Conservation (phyloP, 495 filamentous ascomycete genomes). For the Penicillium samsonianum region DNA sequence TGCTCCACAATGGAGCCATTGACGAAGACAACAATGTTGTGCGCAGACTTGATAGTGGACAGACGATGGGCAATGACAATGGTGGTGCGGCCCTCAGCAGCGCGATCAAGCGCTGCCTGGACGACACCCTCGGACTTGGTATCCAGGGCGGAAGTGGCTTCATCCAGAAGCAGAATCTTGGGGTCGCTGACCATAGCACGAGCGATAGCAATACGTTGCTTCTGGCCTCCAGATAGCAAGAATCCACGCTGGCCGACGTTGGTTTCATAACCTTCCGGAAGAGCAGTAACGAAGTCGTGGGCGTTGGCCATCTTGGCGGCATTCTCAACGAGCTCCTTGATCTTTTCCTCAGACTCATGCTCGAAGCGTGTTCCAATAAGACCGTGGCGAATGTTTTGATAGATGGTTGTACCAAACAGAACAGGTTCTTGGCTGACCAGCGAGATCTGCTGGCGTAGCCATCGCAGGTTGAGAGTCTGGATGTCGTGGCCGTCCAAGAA, state of each 20-base stretch:
- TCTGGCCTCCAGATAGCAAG: slow-evolving; percentile 89
- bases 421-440: slow-evolving; percentile 79
- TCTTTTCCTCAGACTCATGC: slow-evolving; percentile 61
- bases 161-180: slow-evolving; percentile 92
- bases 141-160: slow-evolving; percentile 93
- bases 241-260: slow-evolving; percentile 95
- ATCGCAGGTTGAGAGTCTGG: slow-evolving; percentile 77
- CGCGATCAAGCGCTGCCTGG: slow-evolving; percentile 86
- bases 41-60: slow-evolving; percentile 88
- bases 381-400: slow-evolving; percentile 81
- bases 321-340: slow-evolving; percentile 68
- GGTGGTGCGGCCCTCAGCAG: slow-evolving; percentile 87
- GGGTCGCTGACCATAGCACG: slow-evolving; percentile 91
- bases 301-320: slow-evolving; percentile 91
- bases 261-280: slow-evolving; percentile 90
- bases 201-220: slow-evolving; percentile 89
- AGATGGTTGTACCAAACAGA: slow-evolving; percentile 81
- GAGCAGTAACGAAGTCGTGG: slow-evolving; percentile 80
- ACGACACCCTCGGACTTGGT: slow-evolving; percentile 95
- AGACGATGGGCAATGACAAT: slow-evolving; percentile 95
- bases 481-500: slow-evolving; percentile 85
- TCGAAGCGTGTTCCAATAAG: slow-evolving; percentile 83
- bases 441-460: slow-evolving; percentile 88
- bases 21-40: slow-evolving; percentile 94
- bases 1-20: slow-evolving; percentile 86